phyloP scores from a whole-genome alignment of 2,329 filamentous ascomycete genomes.

The Thermochaetoides dissita region DNA sequence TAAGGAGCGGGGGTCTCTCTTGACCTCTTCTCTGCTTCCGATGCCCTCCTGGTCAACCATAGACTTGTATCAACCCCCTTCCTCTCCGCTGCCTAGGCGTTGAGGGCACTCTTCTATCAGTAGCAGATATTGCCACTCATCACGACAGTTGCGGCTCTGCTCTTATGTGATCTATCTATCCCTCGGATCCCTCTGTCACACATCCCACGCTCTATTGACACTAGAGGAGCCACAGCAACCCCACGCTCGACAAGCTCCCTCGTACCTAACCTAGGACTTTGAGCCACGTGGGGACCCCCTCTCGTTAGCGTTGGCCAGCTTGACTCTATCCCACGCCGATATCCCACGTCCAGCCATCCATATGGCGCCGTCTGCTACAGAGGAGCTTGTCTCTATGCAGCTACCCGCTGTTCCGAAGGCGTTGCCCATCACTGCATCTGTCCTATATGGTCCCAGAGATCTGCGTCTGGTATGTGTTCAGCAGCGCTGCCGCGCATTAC shows the following conservation, averaged over 20 bases:
- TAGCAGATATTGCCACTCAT: no score
- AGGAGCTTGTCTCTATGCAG: slow-evolving; percentile 30
- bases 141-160: no score
- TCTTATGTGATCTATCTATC: no score
- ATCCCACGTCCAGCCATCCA: slow-evolving; percentile 24
- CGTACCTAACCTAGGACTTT: not conserved
- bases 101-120: no score
- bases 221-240: slow-evolving; percentile 8
- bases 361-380: slow-evolving; percentile 38
- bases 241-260: no score
- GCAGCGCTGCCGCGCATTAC: slow-evolving; percentile 1
- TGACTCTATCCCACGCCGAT: slow-evolving; percentile 13
- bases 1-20: slow-evolving; percentile 15
- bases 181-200: no score
- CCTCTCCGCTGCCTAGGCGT: no score
- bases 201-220: no score
- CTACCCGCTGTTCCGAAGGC: slow-evolving; percentile 29
- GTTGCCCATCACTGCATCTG: slow-evolving; percentile 36
- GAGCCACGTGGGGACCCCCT: slow-evolving; percentile 9
- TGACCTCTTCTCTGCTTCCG: slow-evolving; percentile 5
- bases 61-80: no score
- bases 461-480: slow-evolving; percentile 37
- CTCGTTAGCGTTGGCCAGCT: slow-evolving; percentile 13
- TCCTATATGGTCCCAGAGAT: slow-evolving; percentile 43
- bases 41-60: not conserved